Conservation (phyloP, 2,329 filamentous ascomycete genomes). For the Ilyonectria robusta region DNA sequence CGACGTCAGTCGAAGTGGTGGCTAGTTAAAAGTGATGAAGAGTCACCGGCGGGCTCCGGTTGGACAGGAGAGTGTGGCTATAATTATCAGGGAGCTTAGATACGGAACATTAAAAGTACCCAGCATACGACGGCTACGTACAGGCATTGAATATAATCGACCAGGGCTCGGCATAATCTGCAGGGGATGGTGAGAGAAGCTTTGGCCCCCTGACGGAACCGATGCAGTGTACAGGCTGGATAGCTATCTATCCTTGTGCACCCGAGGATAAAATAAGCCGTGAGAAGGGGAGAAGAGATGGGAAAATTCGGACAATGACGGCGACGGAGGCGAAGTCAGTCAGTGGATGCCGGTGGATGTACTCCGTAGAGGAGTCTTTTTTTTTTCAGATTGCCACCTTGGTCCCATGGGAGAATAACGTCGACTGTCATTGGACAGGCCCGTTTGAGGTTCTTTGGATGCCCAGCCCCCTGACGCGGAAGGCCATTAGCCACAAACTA, state of each 20-base stretch:
- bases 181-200: not conserved
- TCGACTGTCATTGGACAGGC: slow-evolving; percentile 11
- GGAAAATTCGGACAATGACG: not conserved
- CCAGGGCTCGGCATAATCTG: not conserved
- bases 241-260: not conserved
- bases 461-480: slow-evolving; percentile 1
- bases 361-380: not conserved
- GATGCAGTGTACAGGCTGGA: not conserved
- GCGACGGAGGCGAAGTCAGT: not conserved
- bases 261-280: not conserved
- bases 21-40: not conserved
- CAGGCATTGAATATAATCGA: not conserved
- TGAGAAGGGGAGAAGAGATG: not conserved
- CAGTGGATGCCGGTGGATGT: not conserved
- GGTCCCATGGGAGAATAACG: not conserved
- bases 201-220: not conserved
- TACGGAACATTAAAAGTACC: not conserved
- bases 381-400: not conserved
- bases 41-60: slow-evolving; percentile 3
- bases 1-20: not conserved
- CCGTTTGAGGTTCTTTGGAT: slow-evolving; percentile 12
- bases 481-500: not conserved
- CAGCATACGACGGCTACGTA: not conserved
- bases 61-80: not conserved
- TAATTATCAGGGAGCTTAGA: not conserved